Conservation (phyloP, 306 rosid species). For the Erythrophleum fordii region DNA sequence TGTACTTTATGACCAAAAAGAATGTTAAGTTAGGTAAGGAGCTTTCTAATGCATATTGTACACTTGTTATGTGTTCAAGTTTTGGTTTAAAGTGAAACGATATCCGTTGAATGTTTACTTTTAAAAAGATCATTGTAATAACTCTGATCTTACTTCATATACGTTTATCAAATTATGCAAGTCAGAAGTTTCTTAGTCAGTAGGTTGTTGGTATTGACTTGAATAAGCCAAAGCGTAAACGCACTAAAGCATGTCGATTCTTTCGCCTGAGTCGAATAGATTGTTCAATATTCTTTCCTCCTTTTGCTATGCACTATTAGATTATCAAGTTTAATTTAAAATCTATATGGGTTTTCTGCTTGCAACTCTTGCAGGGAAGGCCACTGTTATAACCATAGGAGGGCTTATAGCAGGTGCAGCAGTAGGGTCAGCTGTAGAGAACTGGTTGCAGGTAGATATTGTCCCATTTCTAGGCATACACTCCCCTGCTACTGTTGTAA, state of each 20-base stretch:
- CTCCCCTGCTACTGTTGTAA: conserved; percentile 93
- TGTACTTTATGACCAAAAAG: conserved; percentile 92
- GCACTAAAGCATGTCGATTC: background rate
- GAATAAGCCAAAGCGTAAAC: background rate
- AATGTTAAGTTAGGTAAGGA: conserved; percentile 83
- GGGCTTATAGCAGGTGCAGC: conserved; percentile 94
- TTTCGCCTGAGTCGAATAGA: background rate
- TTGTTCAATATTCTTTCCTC: background rate
- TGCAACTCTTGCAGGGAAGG: conserved; percentile 78
- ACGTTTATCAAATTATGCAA: conserved; percentile 11
- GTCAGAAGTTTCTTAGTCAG: background rate
- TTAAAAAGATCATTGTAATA: background rate
- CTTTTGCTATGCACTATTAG: background rate
- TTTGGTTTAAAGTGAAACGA: background rate
- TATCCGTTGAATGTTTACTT: background rate
- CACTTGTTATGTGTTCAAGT: conserved; percentile 15
- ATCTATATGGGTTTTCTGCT: conserved; percentile 7
- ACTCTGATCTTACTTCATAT: background rate
- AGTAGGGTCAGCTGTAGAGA: conserved; percentile 92
- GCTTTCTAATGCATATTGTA: conserved; percentile 27
- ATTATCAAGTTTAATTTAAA: background rate
- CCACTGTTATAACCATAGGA: conserved; percentile 82
- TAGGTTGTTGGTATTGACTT: background rate
- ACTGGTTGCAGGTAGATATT: conserved; percentile 94
- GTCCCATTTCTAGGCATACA: conserved; percentile 94